phyloP scores from a whole-genome alignment of 768 basidiomycete genomes.

The Leccinum truebloodii region DNA sequence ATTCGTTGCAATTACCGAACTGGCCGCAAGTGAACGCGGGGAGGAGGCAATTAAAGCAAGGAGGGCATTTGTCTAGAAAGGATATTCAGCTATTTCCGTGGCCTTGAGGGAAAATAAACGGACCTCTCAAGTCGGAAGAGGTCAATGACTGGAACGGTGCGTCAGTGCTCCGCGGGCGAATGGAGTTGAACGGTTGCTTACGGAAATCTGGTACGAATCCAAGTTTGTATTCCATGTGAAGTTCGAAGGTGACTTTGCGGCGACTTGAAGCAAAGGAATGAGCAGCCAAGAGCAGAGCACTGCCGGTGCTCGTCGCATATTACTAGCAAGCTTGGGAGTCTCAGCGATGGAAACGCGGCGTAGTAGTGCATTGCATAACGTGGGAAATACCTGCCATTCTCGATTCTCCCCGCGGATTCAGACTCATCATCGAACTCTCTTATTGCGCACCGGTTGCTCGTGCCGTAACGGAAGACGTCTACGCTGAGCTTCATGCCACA shows the following conservation, averaged over 20 bases:
- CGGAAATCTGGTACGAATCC: constrained; percentile 29
- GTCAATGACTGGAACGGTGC: constrained; percentile 17
- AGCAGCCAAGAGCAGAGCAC: constrained; percentile 19
- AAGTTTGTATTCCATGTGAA: constrained; percentile 17
- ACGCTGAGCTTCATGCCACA: neutral
- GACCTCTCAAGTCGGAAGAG: constrained; percentile 22
- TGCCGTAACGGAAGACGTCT: neutral
- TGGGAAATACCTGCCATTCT: constrained; percentile 14
- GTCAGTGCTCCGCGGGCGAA: constrained; percentile 16
- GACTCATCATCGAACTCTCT: too few species aligned
- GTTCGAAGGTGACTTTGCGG: constrained; percentile 13
- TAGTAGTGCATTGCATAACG: constrained; percentile 1
- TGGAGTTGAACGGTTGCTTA: constrained; percentile 12
- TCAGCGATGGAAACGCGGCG: constrained; percentile 1
- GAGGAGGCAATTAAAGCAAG: constrained; percentile 95
- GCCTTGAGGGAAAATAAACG: neutral
- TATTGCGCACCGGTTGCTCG: neutral
- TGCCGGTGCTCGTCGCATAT: constrained; percentile 26
- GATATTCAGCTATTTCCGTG: neutral
- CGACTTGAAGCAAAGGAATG: constrained; percentile 10
- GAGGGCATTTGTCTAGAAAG: constrained; percentile 62
- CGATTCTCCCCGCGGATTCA: neutral
- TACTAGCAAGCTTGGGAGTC: constrained; percentile 5
- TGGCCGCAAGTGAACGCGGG: constrained; percentile 92
- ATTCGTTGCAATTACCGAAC: constrained; percentile 86